Evolutionary conservation across 2,329 filamentous ascomycete genomes (phyloP).

Genomic region (Ascochyta rabiei): DNA sequence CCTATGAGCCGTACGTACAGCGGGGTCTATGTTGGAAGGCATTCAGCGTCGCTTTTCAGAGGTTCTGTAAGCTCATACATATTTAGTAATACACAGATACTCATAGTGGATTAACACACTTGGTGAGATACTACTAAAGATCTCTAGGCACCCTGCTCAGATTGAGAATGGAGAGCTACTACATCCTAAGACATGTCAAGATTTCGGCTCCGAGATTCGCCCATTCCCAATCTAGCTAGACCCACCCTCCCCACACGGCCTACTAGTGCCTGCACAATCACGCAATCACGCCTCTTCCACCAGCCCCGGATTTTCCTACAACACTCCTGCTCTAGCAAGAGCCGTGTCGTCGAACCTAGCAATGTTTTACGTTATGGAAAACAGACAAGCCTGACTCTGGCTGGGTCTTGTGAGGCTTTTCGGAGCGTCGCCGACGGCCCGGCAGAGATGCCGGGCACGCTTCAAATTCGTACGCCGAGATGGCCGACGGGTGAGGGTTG

Average conservation of each 20-base stretch:
- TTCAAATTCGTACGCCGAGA: constrained; percentile 8
- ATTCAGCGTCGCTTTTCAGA: too few relatives aligned
- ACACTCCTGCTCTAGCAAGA: neutral
- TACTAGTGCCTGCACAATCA: constrained; percentile 3
- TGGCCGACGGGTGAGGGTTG: constrained; percentile 1
- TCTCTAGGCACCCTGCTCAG: too few relatives aligned
- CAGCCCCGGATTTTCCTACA: constrained; percentile 6
- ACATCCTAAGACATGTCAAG: too few relatives aligned
- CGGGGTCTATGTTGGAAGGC: too few relatives aligned
- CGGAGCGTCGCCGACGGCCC: constrained; percentile 16
- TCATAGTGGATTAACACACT: too few relatives aligned
- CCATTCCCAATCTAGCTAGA: neutral
- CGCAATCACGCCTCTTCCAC: constrained; percentile 8
- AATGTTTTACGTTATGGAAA: constrained; percentile 12
- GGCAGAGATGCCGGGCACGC: constrained; percentile 5
- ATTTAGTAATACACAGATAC: too few relatives aligned
- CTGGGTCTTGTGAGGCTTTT: constrained; percentile 7
- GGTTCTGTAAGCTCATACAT: too few relatives aligned
- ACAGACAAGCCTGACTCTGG: neutral
- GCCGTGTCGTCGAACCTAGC: neutral
- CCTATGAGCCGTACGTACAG: too few relatives aligned
- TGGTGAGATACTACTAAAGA: too few relatives aligned
- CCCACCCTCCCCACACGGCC: neutral
- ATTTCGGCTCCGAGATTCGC: neutral
- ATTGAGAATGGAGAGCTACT: too few relatives aligned